Percentiles rank a stretch among this genome's conserved stretches.
Conservation (phyloP, 1,139 yeast genomes). For the Sugiyamaella sp. region DNA sequence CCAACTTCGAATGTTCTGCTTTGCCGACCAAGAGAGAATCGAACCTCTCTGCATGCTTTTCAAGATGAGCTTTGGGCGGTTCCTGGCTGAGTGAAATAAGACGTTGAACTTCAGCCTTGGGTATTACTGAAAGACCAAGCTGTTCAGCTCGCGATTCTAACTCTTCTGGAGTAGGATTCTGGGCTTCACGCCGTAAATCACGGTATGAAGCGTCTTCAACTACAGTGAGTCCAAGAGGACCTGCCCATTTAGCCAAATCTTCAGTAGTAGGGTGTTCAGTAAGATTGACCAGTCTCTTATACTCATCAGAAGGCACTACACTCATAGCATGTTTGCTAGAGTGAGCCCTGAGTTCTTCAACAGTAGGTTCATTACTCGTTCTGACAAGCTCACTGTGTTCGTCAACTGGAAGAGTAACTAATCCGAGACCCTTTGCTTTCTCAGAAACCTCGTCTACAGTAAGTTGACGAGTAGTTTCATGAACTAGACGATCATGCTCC, state of each 20-base stretch:
- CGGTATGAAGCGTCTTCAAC: conserved; percentile 30
- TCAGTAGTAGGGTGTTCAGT: conserved; percentile 27
- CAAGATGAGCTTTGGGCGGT: conserved; percentile 47
- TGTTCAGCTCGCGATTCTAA: conserved; percentile 31
- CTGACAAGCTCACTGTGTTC: conserved; percentile 35
- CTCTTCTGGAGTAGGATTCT: conserved; percentile 36
- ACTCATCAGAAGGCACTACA: conserved; percentile 31
- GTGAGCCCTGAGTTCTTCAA: conserved; percentile 42
- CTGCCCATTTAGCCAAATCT: conserved; percentile 28
- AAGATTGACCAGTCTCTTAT: conserved; percentile 22
- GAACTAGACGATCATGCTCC: conserved; percentile 23
- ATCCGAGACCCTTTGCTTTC: conserved; percentile 30
- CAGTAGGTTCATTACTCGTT: conserved; percentile 26
- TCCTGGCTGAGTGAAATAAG: conserved; percentile 36
- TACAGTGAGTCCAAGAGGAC: conserved; percentile 30
- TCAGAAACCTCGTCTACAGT: conserved; percentile 28
- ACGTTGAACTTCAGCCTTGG: conserved; percentile 18
- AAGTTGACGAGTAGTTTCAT: conserved; percentile 23
- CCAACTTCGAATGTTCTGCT: conserved; percentile 32
- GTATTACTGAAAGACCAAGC: conserved; percentile 27
- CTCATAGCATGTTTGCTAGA: conserved; percentile 42
- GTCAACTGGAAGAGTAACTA: conserved; percentile 29
- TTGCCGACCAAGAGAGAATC: conserved; percentile 30
- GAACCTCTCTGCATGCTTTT: conserved; percentile 39
- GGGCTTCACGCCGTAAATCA: conserved; percentile 33